phyloP scores from a whole-genome alignment of 2,329 filamentous ascomycete species.

The Colletotrichum echinochloae region DNA sequence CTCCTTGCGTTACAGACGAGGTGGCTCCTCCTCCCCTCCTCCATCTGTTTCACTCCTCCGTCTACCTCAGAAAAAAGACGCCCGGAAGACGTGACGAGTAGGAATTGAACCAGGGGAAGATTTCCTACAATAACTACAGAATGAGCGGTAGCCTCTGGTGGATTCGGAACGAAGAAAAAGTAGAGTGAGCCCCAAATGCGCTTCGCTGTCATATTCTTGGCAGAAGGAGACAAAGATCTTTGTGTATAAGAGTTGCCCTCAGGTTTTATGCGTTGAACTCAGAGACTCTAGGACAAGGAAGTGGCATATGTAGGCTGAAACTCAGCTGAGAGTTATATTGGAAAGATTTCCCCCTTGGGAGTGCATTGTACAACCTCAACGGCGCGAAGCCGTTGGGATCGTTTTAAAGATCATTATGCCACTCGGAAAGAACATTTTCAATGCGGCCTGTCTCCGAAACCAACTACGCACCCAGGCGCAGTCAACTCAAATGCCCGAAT shows the following conservation, averaged over 20 bases:
- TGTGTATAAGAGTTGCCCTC: background rate
- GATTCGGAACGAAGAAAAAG: too few relatives aligned
- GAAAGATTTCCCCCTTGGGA: background rate
- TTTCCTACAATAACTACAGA: background rate
- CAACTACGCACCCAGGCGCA: background rate
- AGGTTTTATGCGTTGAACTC: background rate
- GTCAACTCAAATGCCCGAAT: background rate
- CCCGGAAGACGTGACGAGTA: constrained; percentile 2
- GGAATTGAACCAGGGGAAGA: background rate
- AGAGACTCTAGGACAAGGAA: background rate
- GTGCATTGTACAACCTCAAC: background rate
- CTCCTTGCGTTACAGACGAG: constrained; percentile 15
- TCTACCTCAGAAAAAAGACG: background rate
- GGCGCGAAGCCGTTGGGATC: background rate
- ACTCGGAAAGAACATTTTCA: background rate
- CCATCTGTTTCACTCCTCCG: background rate
- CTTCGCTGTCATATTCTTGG: background rate
- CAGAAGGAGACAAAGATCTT: background rate
- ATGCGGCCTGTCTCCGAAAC: too few relatives aligned
- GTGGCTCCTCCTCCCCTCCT: background rate
- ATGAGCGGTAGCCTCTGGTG: background rate
- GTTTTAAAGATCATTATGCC: background rate
- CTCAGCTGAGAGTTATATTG: background rate
- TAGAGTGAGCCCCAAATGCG: background rate
- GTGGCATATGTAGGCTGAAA: background rate